Evolutionary conservation across 805 yeast genomes (phyloP).

Genomic region (Lachancea thermotolerans): DNA sequence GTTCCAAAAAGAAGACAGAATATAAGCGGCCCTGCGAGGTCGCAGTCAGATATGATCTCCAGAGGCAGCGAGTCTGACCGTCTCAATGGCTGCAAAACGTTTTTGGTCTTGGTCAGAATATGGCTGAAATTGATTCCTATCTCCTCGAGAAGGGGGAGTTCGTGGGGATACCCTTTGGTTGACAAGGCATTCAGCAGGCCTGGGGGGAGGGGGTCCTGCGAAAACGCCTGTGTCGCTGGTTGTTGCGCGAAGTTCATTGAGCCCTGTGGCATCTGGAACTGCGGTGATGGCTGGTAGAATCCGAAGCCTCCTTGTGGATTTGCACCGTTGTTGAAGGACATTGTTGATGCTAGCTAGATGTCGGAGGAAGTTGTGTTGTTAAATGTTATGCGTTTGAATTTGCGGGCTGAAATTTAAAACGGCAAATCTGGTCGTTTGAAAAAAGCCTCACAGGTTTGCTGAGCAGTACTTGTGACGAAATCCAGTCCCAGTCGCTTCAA

Average conservation of each 20-base stretch:
- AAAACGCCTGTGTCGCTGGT: constrained; percentile 15
- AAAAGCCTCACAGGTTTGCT: too few relatives aligned
- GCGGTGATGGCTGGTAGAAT: constrained; percentile 24
- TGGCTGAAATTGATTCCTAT: constrained; percentile 88
- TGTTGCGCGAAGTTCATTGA: constrained; percentile 29
- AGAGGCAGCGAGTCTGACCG: constrained; percentile 45
- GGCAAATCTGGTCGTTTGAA: not conserved
- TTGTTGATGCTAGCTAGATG: not conserved
- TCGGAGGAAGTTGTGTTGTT: not conserved
- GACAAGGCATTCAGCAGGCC: constrained; percentile 91
- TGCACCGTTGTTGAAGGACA: constrained; percentile 9
- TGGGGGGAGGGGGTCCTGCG: constrained; percentile 44
- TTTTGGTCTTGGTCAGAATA: constrained; percentile 74
- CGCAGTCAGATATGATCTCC: constrained; percentile 81
- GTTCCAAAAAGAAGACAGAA: constrained; percentile 86
- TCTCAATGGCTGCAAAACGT: constrained; percentile 70
- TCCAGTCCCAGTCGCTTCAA: too few relatives aligned
- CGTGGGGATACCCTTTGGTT: constrained; percentile 90
- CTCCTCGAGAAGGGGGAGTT: constrained; percentile 87
- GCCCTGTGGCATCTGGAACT: constrained; percentile 32
- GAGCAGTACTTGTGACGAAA: too few relatives aligned
- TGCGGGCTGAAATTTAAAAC: not conserved
- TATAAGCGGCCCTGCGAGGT: constrained; percentile 89
- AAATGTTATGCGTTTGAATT: not conserved
- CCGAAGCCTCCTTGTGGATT: constrained; percentile 6